Percentiles rank a stretch among this genome's conserved stretches.
Evolutionary conservation across 768 basidiomycete species (phyloP).

Genomic region (Tylopilus felleus): DNA sequence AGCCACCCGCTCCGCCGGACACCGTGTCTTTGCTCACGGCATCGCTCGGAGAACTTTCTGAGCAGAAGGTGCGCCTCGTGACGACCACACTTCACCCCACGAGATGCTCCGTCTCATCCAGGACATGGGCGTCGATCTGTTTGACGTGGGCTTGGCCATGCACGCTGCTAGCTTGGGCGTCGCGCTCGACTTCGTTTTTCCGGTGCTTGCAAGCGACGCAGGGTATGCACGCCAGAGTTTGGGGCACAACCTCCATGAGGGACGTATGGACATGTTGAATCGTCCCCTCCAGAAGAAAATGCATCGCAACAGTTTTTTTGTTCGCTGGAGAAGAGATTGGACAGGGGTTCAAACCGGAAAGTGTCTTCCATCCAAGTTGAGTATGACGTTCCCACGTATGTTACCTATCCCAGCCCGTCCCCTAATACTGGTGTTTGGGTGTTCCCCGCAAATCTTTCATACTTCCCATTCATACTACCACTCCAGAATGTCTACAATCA

Average conservation of each 20-base stretch:
- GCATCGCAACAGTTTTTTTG: conserved; percentile 21
- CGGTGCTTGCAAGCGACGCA: conserved; percentile 29
- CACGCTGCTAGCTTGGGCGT: conserved; percentile 65
- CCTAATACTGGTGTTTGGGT: no score
- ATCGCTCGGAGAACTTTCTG: conserved; percentile 56
- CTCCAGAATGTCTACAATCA: no score
- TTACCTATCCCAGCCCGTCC: no score
- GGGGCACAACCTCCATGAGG: conserved; percentile 69
- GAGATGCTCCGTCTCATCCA: conserved; percentile 66
- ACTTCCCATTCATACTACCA: no score
- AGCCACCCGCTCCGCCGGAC: not conserved
- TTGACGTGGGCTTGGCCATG: conserved; percentile 73
- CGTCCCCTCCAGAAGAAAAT: conserved; percentile 27
- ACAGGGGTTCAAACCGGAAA: conserved; percentile 29
- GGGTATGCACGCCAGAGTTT: conserved; percentile 26
- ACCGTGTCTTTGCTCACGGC: conserved; percentile 47
- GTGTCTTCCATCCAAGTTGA: not conserved
- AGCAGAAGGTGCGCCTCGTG: conserved; percentile 59
- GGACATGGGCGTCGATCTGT: conserved; percentile 68
- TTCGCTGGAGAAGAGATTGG: not conserved
- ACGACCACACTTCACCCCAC: conserved; percentile 62
- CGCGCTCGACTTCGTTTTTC: conserved; percentile 78
- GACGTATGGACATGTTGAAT: conserved; percentile 29
- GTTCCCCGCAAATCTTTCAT: no score
- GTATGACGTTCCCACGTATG: conserved; percentile 27